Evolutionary conservation across 257 asterid species (phyloP).

Genomic region (Mitragyna speciosa): DNA sequence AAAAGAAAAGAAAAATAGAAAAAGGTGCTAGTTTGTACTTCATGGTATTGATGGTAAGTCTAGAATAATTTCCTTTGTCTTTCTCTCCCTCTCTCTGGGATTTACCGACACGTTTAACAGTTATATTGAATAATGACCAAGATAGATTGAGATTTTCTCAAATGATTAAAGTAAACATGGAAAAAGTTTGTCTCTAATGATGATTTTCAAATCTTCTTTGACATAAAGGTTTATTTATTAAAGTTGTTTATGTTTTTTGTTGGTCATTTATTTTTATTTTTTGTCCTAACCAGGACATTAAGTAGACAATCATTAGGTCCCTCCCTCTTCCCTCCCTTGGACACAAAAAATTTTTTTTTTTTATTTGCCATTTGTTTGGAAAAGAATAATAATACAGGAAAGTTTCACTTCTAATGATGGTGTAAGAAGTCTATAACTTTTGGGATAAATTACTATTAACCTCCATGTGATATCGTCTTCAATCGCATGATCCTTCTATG

Average conservation of each 20-base stretch:
- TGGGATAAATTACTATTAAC: no score
- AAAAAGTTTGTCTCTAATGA: slow-evolving; percentile 10
- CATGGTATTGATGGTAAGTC: neutral
- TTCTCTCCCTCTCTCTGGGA: neutral
- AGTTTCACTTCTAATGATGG: neutral
- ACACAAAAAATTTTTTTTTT: no score
- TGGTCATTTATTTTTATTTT: no score
- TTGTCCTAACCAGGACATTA: no score
- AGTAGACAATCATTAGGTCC: no score
- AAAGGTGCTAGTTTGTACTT: neutral
- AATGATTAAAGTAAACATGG: slow-evolving; percentile 17
- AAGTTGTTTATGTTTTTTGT: no score
- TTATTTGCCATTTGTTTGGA: slow-evolving; percentile 8
- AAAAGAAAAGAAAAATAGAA: neutral
- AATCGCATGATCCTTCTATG: no score
- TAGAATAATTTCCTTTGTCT: neutral
- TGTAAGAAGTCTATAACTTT: neutral
- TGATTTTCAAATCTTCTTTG: slow-evolving; percentile 4
- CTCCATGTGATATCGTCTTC: no score
- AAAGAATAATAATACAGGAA: neutral
- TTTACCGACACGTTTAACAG: slow-evolving; percentile 12
- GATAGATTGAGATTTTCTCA: neutral
- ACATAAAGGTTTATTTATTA: neutral
- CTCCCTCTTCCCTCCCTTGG: no score
- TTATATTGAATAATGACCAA: slow-evolving; percentile 1